Conservation (phyloP, 2,329 filamentous ascomycete species). For the Colletotrichum limetticola region DNA sequence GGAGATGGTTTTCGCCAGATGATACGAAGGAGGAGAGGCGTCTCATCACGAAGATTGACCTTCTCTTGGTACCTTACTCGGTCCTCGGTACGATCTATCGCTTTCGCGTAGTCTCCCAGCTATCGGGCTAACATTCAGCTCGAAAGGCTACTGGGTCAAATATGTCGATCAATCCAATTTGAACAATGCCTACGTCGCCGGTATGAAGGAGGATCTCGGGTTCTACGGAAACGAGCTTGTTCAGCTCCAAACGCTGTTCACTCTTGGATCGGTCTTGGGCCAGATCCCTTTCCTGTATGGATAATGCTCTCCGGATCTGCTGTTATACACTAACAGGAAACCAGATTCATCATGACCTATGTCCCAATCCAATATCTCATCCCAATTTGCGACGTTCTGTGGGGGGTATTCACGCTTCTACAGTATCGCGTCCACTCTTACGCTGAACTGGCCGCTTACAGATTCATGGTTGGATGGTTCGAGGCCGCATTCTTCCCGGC, state of each 20-base stretch:
- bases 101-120: no score
- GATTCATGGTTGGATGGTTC: slow-evolving; percentile 47
- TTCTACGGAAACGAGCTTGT: slow-evolving; percentile 65
- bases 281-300: slow-evolving; percentile 57
- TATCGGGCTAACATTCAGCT: slow-evolving; percentile 28
- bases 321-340: no score
- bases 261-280: slow-evolving; percentile 57
- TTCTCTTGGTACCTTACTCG: slow-evolving; percentile 53
- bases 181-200: slow-evolving; percentile 65
- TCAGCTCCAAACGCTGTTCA: slow-evolving; percentile 65
- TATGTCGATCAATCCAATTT: slow-evolving; percentile 42
- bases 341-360: slow-evolving; percentile 55
- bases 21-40: slow-evolving; percentile 48
- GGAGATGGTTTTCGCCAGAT: slow-evolving; percentile 59
- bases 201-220: slow-evolving; percentile 61
- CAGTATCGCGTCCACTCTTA: slow-evolving; percentile 37
- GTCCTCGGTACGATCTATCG: slow-evolving; percentile 30
- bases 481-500: slow-evolving; percentile 45
- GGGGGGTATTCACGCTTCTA: slow-evolving; percentile 67
- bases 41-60: slow-evolving; percentile 60
- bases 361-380: slow-evolving; percentile 60
- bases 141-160: slow-evolving; percentile 40
- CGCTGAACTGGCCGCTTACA: slow-evolving; percentile 33
- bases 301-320: neutral
- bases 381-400: slow-evolving; percentile 61